Evolutionary conservation across 1,284 basidiomycete species (phyloP), one percentile per base, ranked within the genome.

Genomic region (Cutaneotrichosporon sp.): DNA sequence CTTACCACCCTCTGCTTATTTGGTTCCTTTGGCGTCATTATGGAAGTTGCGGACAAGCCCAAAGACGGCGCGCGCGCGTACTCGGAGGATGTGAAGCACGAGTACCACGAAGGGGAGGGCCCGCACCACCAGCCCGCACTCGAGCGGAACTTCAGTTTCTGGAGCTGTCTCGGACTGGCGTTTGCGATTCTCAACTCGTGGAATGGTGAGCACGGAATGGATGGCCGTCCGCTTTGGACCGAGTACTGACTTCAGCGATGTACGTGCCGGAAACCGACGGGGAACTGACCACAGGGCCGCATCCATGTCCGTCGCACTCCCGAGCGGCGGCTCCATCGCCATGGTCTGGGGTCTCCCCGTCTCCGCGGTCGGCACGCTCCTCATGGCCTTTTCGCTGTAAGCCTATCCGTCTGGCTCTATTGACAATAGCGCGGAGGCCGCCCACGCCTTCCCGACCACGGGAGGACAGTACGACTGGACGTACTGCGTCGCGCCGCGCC

Each of bases 391-490:
- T 0, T 60, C 59, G 9, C 59, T 73, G 63, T 57, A 9, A 43
- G 55, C 25, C 6, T 16, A 12, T 14, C 14, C 22, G 4, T 2
- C 14, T 14, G 22, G 7, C 8, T 8, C 4, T 16, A 10, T 42
- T 49, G 29, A 54, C 41, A 4, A 1, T 26, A 53, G 51, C 7
- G 52, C 52, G n/a, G 56, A 57, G 37, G 47, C 50, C 20, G 51
- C 49, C 38, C 57, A 59, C 24, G 52, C 39, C 6, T 57, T 51
- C 37, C 57, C 57, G 1, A 32, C 45, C 11, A 57, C 67, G 0
- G 72, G 71, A 0, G 72, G 74, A 1, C 74, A 72, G 48, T 71
- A 72, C 48, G 71, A 75, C 52, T 74, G 70, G 66, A 39, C 52
- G 2, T 57, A 60, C 34, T 37, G 59, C 11, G 63, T 73, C 3